phyloP scores from a whole-genome alignment of 208 protist genomes.

The Crithidia acanthocephali region DNA sequence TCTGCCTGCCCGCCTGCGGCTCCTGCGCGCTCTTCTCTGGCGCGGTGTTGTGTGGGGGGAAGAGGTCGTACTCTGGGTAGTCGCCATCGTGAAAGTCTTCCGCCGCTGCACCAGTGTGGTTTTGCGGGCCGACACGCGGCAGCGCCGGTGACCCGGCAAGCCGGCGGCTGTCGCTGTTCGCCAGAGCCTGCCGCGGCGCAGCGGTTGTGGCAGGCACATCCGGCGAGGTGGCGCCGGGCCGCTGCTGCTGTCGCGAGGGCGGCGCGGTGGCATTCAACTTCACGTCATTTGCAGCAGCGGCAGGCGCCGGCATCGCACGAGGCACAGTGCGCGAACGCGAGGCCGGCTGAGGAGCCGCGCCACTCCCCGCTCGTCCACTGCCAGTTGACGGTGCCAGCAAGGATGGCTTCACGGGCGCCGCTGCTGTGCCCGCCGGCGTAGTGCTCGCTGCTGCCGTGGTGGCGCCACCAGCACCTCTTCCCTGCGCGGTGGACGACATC shows the following conservation, averaged over 20 bases:
- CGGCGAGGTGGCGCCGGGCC: no score
- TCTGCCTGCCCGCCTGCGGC: neutral
- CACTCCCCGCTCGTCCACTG: neutral
- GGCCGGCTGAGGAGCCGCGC: neutral
- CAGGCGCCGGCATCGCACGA: neutral
- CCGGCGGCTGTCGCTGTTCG: neutral
- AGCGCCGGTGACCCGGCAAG: neutral
- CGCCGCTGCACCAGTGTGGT: neutral
- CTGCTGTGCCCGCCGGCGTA: neutral
- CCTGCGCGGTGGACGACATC: no score
- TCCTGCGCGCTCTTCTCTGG: neutral
- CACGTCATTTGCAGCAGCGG: neutral
- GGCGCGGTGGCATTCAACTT: neutral
- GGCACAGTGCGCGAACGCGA: slow-evolving; percentile 12
- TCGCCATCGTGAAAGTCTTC: neutral
- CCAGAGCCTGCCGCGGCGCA: no score
- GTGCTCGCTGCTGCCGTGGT: neutral
- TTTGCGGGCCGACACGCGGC: neutral
- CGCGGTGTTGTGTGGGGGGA: neutral
- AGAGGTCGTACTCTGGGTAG: neutral
- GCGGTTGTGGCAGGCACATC: no score
- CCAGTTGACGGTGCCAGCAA: neutral
- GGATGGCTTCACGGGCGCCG: neutral
- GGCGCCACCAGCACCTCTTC: no score
- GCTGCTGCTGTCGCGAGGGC: no score